phyloP scores from a whole-genome alignment of 176 grass and related monocot species.

The Puya raimondii region DNA sequence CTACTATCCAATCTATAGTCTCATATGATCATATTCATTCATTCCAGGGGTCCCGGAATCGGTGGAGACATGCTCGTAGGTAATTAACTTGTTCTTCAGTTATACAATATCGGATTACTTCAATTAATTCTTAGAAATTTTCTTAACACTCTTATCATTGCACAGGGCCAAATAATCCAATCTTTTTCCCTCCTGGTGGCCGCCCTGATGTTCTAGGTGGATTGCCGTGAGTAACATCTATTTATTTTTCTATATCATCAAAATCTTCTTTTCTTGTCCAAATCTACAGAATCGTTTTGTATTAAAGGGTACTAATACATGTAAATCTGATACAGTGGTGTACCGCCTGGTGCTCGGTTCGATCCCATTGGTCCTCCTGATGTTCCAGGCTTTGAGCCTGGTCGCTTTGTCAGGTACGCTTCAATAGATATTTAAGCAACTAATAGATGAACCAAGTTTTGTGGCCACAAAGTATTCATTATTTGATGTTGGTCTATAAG shows the following conservation, averaged over 20 bases:
- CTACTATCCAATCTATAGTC: background rate
- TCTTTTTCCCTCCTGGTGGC: conserved; percentile 67
- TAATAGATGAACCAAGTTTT: background rate
- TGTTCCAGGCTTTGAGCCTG: conserved; percentile 84
- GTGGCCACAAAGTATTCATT: no score
- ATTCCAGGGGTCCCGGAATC: conserved; percentile 42
- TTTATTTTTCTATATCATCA: background rate
- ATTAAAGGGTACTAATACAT: background rate
- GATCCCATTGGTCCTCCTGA: conserved; percentile 78
- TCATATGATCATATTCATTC: conserved; percentile 7
- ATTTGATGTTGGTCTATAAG: no score
- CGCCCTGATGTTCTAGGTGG: conserved; percentile 27
- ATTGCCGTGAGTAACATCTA: conserved; percentile 35
- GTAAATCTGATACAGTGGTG: conserved; percentile 29
- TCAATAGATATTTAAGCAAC: conserved; percentile 18
- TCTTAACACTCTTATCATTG: conserved; percentile 8
- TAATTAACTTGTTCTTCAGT: conserved; percentile 25
- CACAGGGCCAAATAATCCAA: conserved; percentile 71
- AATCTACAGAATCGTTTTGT: background rate
- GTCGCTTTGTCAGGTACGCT: conserved; percentile 60
- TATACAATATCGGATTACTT: background rate
- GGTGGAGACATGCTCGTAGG: conserved; percentile 80
- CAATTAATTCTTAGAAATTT: background rate
- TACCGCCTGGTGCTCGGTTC: conserved; percentile 48
- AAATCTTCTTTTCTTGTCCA: background rate